phyloP scores from a whole-genome alignment of 140 eudicot genomes.

The Anethum foeniculum region DNA sequence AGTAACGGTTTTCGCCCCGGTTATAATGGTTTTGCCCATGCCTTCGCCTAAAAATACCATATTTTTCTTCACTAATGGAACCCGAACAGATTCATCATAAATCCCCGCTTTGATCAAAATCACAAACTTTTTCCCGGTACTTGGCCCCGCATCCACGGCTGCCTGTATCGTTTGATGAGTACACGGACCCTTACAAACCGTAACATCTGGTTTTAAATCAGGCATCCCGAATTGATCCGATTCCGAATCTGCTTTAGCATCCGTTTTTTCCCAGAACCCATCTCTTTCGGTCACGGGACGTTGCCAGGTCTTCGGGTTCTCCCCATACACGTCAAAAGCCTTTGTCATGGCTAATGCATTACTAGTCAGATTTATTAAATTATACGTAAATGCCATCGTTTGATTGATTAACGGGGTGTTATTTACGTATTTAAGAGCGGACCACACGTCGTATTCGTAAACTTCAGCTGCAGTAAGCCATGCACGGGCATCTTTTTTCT shows the following conservation, averaged over 20 bases:
- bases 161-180: slow-evolving; percentile 41
- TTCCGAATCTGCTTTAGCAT: not conserved
- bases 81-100: slow-evolving; percentile 72
- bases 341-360: slow-evolving; percentile 48
- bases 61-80: slow-evolving; percentile 51
- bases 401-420: slow-evolving; percentile 19
- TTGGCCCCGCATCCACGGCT: slow-evolving; percentile 69
- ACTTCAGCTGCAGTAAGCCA: slow-evolving; percentile 43
- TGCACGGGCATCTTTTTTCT: slow-evolving; percentile 54
- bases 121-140: slow-evolving; percentile 37
- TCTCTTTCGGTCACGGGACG: slow-evolving; percentile 59
- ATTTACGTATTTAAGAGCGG: slow-evolving; percentile 36
- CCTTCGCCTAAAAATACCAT: slow-evolving; percentile 77
- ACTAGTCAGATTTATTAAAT: slow-evolving; percentile 29
- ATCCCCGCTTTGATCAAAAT: slow-evolving; percentile 56
- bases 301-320: slow-evolving; percentile 35
- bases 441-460: slow-evolving; percentile 48
- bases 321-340: slow-evolving; percentile 39
- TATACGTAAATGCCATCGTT: slow-evolving; percentile 42
- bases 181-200: slow-evolving; percentile 63
- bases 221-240: slow-evolving; percentile 21
- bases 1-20: slow-evolving; percentile 48
- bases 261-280: slow-evolving; percentile 44
- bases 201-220: slow-evolving; percentile 37
- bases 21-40: slow-evolving; percentile 80